Evolutionary conservation across 768 basidiomycete genomes (phyloP).

Genomic region (Clitopilus passeckerianus): DNA sequence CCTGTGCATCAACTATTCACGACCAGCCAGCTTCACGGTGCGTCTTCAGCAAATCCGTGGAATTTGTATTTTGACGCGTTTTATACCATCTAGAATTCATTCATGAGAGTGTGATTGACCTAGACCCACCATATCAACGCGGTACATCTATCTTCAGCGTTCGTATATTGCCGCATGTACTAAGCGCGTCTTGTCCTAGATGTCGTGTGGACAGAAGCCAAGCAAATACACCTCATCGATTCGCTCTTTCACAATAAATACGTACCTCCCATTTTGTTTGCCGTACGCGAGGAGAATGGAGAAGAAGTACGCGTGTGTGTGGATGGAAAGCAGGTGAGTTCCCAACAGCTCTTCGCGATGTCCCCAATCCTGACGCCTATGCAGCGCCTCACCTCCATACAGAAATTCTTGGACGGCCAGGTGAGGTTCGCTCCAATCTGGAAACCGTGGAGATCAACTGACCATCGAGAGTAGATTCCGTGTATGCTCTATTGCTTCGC

Average conservation of each 20-base stretch:
- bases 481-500: neutral
- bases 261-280: conserved; percentile 77
- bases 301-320: conserved; percentile 60
- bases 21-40: conserved; percentile 43
- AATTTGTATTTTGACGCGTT: neutral
- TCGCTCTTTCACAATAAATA: conserved; percentile 76
- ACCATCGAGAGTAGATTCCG: neutral
- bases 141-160: conserved; percentile 27
- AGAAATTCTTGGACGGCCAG: conserved; percentile 69
- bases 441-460: neutral
- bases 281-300: conserved; percentile 45
- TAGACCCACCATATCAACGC: conserved; percentile 70
- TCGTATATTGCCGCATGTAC: neutral
- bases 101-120: conserved; percentile 64
- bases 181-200: conserved; percentile 37
- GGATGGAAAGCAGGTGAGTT: conserved; percentile 77
- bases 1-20: conserved; percentile 36
- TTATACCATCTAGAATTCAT: conserved; percentile 41
- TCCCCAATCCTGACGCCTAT: conserved; percentile 4
- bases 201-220: conserved; percentile 69
- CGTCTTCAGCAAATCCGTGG: conserved; percentile 10
- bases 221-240: conserved; percentile 71
- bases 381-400: conserved; percentile 72
- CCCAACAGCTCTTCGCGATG: conserved; percentile 6
- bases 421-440: conserved; percentile 24